Evolutionary conservation across 805 yeast genomes (phyloP), one percentile per base, ranked within the genome.

Genomic region (Saccharomyces jurei): DNA sequence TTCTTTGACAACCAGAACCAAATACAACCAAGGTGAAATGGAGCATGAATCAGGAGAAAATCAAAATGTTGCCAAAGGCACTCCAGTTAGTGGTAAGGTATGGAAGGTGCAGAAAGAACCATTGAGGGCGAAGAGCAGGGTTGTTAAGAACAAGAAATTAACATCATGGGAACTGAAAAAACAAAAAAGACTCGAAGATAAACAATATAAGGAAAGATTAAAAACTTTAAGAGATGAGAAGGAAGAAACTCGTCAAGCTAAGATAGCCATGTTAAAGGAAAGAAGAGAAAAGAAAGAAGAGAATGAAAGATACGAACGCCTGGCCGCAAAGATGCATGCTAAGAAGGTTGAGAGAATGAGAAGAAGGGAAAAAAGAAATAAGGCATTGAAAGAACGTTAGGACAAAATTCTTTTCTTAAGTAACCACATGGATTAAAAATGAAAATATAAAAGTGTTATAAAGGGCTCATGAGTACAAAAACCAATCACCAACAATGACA

Each of bases 311-410:
- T 88, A 84, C 66, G 96, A 87, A 65, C 77, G 77, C 66, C 69
- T 92, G 67, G 94, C 96, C 11, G 79, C 81, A 54, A 89, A 86
- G 72, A 88, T 92, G 96, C 92, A 89, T 68, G 86, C 86, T 47
- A 91, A 90, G 83, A 87, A 83, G 76, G 87, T 90, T 46, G 98
- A 90, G 60, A 81, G 99, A 72, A 69, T 92, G 74, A 84, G 87
- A 74, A 84, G 86, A 76, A 84, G 86, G 67, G 99, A 92, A 69
- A 92, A 92, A 86, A 84, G 98, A 74, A 92, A 91, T 75, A 92
- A 92, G 74, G 76, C 90, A 65, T 82, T 91, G 69, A 89, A 85
- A 69, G 98, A 91, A 67, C 96, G 97, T 71, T 87, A 68, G 55
- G 27, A n/a, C 11, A n/a, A 46, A n/a, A 17, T 17, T 8, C 44